These are phyloP conservation scores for Obelidium mucronatum DNA, from an alignment of 192 early-diverging fungal species.

Conservation along the genomic window DNA sequence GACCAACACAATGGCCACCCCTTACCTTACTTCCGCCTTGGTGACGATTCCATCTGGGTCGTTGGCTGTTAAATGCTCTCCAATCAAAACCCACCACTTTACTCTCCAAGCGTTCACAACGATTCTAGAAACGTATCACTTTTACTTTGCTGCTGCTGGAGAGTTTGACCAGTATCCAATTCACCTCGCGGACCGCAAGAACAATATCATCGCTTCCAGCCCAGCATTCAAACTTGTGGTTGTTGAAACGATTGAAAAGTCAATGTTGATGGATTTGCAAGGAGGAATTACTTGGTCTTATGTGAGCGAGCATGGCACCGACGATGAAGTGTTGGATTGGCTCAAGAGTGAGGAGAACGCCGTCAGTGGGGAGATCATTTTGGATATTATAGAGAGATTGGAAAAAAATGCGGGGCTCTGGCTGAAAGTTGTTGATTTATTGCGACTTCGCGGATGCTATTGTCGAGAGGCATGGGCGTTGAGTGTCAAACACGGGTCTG, in stretches of 20 bases:
- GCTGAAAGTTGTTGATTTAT: not conserved
- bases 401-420: not conserved
- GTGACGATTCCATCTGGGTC: slow-evolving; percentile 17
- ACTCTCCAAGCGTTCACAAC: slow-evolving; percentile 22
- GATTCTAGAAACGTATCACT: not conserved
- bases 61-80: slow-evolving; percentile 14
- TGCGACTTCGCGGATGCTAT: slow-evolving; percentile 2
- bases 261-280: slow-evolving; percentile 25
- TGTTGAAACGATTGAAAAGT: slow-evolving; percentile 21
- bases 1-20: slow-evolving; percentile 32
- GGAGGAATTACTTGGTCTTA: slow-evolving; percentile 27
- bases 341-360: not conserved
- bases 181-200: slow-evolving; percentile 16
- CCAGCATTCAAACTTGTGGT: not conserved
- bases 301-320: slow-evolving; percentile 4
- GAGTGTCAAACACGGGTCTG: slow-evolving; percentile 1
- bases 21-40: slow-evolving; percentile 3
- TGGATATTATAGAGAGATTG: not conserved
- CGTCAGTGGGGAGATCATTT: not conserved
- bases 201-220: slow-evolving; percentile 18
- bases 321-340: slow-evolving; percentile 25
- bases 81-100: slow-evolving; percentile 25
- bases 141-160: slow-evolving; percentile 22
- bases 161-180: slow-evolving; percentile 25
- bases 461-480: slow-evolving; percentile 20